Evolutionary conservation across 352 stramenopile genomes (phyloP), one percentile per base, ranked within the genome.

Genomic region (Globisporangium heterothallicum): DNA sequence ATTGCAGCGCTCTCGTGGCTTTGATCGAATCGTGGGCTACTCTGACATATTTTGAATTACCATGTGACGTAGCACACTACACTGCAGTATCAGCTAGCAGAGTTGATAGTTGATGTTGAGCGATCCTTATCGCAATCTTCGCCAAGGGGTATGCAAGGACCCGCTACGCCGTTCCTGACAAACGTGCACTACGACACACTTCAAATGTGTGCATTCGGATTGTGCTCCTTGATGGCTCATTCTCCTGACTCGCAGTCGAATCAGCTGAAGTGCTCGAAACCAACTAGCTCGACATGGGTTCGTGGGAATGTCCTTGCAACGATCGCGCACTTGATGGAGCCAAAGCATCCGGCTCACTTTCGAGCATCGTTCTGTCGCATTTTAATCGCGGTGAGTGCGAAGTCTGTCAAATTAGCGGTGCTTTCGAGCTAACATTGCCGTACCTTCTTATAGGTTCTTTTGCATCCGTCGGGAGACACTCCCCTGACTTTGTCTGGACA

Each of bases 281-380:
- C 44, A 16, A 19, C 30, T 16, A 18, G 19, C 13, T 55, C 46
- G 12, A 19, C 42, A 9, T 56, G 38, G 46, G 9, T 42, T 22
- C 46, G 26, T 13, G n/a, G 9, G 0, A 30, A 36, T 30, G 12
- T 51, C 12, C 6, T 56, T 21, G 32, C 25, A 9, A 47, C 29
- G 6, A 19, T 56, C 9, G 30, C 24, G 24, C 41, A 63, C 0
- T 36, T 82, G 43, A 61, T 80, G 45, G 40, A 53, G 13, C 21
- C 56, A 30, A 27, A 48, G 22, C 71, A 84, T 25, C 68, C 73
- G 9, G 43, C 59, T 14, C 44, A 32, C 6, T 82, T 84, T 30
- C 68, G 73, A 7, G 34, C 64, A 1, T 77, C 66, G 3, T 77
- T 80, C 21, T 56, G 55, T 32, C 63, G 66, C 16, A 27, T 77